phyloP scores from a whole-genome alignment of 2,329 filamentous ascomycete genomes.

The Hypomyces perniciosus region DNA sequence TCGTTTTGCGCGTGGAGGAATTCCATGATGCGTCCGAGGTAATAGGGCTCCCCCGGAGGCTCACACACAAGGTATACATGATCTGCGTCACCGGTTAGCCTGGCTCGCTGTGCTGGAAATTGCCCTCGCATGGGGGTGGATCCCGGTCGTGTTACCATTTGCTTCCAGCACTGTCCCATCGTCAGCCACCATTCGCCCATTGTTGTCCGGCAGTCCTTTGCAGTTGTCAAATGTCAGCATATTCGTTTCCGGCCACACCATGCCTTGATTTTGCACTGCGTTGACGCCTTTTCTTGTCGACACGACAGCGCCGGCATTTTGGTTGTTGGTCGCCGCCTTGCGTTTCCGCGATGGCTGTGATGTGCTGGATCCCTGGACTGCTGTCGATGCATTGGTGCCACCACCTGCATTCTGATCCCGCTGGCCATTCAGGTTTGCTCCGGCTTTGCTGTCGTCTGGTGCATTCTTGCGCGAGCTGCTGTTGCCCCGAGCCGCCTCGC shows the following conservation, averaged over 20 bases:
- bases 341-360: conserved; percentile 67
- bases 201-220: conserved; percentile 56
- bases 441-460: conserved; percentile 35
- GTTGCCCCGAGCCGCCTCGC: conserved; percentile 27
- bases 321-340: conserved; percentile 55
- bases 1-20: conserved; percentile 82
- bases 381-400: conserved; percentile 23
- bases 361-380: conserved; percentile 46
- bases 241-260: conserved; percentile 60
- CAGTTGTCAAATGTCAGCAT: conserved; percentile 81
- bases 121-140: conserved; percentile 13
- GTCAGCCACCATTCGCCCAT: conserved; percentile 78
- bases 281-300: conserved; percentile 20
- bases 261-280: conserved; percentile 30
- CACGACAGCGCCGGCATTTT: conserved; percentile 13
- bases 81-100: conserved; percentile 41
- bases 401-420: conserved; percentile 29
- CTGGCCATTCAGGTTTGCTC: conserved; percentile 28
- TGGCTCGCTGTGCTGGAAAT: conserved; percentile 11
- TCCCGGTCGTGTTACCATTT: conserved; percentile 60
- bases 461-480: conserved; percentile 37
- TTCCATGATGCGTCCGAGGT: conserved; percentile 96
- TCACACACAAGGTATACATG: conserved; percentile 96
- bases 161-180: conserved; percentile 78
- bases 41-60: conserved; percentile 95